phyloP scores from a whole-genome alignment of 2,329 filamentous ascomycete species.

The Colletotrichum salicis region DNA sequence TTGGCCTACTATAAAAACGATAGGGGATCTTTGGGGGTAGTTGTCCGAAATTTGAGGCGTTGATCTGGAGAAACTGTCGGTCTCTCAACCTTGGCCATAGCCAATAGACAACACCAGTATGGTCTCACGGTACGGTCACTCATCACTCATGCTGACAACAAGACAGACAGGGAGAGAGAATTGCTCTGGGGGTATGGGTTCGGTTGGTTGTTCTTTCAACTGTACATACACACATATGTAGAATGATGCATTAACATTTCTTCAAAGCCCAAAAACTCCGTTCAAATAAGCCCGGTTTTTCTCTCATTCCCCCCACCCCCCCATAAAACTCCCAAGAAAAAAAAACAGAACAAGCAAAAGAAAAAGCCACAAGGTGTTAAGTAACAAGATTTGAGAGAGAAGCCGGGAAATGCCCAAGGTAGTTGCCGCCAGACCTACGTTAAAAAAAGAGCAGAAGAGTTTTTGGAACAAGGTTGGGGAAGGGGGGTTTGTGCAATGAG shows the following conservation, averaged over 20 bases:
- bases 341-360: neutral
- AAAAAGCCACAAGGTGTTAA: neutral
- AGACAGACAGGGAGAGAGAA: neutral
- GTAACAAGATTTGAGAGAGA: slow-evolving; percentile 5
- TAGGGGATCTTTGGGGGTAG: no score
- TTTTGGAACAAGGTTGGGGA: slow-evolving; percentile 1
- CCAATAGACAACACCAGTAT: no score
- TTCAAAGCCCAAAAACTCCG: slow-evolving; percentile 19
- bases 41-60: no score
- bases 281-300: slow-evolving; percentile 18
- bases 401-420: neutral
- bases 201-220: slow-evolving; percentile 5
- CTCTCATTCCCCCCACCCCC: slow-evolving; percentile 3
- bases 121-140: neutral
- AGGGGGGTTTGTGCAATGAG: neutral
- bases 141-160: neutral
- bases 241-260: slow-evolving; percentile 20
- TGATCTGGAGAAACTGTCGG: no score
- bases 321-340: slow-evolving; percentile 24
- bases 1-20: neutral
- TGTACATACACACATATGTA: slow-evolving; percentile 13
- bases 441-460: neutral
- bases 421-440: slow-evolving; percentile 14
- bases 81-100: no score
- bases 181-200: neutral